Base-by-base conservation (phyloP, 768 basidiomycete species). In the Boletus rubescentipes region DNA sequence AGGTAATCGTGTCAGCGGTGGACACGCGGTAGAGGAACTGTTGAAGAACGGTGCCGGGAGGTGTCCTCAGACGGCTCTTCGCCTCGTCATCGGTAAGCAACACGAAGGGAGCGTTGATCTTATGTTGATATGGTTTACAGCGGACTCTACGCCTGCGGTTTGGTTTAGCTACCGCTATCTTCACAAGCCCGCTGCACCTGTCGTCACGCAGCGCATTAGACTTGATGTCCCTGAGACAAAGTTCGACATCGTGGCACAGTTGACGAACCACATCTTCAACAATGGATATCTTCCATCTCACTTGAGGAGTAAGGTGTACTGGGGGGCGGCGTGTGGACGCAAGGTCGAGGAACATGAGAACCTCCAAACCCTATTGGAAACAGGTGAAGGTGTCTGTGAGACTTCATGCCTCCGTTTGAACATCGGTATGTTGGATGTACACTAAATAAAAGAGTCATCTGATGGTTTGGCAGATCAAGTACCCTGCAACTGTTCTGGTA, bases 251-350 rank as follows among this genome's bases (percentile, higher is more conserved):
- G 54, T 79, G 20, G 76, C 77, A n/a, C 73, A 79, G 51, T 58
- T 80, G 50, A 79, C 77, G 46, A 80, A 80, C 69, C 54, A 79
- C 52, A 68, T 79, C 58, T 81, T 80, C 65, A 55, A 44, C 21
- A 68, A 69, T 34, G 73, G 74, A 2, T 81, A 72, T 47, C 62
- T 73, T 23, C 62, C 71, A 8, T 56, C 66, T n/a, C 64, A 72
- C 45, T 49, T 68, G 37, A 67, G 77, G 47, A 59, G 71, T 32
- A 57, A 70, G 20, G 78, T 79, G 31, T 70, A 73, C 62, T 79
- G 77, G 79, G 62, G 74, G 52, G 67, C 67, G 5, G 20, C 53
- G 2, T 75, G 77, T 45, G 77, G 77, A 39, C 67, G 60, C 39
- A 62, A 39, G 20, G 35, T 73, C 8, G 68, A 62, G 18, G 72